Evolutionary conservation across 768 basidiomycete species (phyloP).

Genomic region (Auricularia sp.): DNA sequence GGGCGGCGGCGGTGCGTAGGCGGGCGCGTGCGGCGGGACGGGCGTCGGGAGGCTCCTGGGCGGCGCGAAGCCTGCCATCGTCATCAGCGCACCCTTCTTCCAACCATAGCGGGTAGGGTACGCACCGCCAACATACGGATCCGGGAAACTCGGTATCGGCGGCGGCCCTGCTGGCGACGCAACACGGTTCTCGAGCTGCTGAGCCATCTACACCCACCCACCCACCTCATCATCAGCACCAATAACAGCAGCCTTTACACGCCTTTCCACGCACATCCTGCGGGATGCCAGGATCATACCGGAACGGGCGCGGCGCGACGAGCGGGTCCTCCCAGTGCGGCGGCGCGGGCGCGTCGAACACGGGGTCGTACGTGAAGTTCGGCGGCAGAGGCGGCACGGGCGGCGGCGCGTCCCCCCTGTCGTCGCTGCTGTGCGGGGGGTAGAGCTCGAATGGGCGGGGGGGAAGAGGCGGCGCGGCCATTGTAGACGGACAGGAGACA

Average conservation of each 20-base stretch:
- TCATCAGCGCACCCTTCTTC: too few relatives aligned
- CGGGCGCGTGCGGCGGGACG: not conserved
- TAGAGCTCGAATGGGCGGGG: not conserved
- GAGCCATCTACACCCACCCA: conserved; percentile 45
- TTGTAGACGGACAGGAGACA: not conserved
- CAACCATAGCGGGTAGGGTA: too few relatives aligned
- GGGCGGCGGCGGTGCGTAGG: not conserved
- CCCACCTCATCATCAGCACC: conserved; percentile 34
- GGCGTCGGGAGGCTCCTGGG: conserved; percentile 4
- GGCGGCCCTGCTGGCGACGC: conserved; percentile 3
- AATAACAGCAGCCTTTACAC: too few relatives aligned
- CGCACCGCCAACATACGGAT: not conserved
- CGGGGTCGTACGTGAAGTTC: conserved; percentile 17
- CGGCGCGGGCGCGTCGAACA: conserved; percentile 15
- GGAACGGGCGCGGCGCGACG: conserved; percentile 57
- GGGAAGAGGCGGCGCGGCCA: conserved; percentile 3
- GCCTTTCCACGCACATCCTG: conserved; percentile 36
- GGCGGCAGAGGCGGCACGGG: conserved; percentile 44
- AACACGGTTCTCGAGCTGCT: conserved; percentile 40
- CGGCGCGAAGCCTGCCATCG: not conserved
- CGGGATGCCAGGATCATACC: conserved; percentile 49
- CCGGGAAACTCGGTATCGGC: not conserved
- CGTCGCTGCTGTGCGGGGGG: not conserved
- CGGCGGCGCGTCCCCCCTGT: conserved; percentile 17
- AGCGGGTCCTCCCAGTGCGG: conserved; percentile 49